A percentile compares a stretch with the other conserved stretches of the same genome.
Evolutionary conservation across 2,329 filamentous ascomycete species (phyloP).

Genomic region (Colletotrichum echinochloae): DNA sequence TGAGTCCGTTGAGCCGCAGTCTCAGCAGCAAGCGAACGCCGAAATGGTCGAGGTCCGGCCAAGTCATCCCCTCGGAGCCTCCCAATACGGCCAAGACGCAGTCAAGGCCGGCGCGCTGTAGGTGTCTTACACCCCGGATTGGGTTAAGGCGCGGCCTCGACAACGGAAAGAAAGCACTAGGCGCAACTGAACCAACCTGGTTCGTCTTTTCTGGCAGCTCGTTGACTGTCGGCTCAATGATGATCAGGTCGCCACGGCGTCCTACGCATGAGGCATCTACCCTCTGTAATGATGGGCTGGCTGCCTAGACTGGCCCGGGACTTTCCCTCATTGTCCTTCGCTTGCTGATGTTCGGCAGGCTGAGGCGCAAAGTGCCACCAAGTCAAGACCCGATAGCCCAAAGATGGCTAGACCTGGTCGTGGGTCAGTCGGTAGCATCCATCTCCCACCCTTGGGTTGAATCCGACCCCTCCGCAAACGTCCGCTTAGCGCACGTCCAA

Average conservation of each 20-base stretch:
- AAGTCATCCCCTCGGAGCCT: not conserved
- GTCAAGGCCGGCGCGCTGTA: conserved; percentile 1
- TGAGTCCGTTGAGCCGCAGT: not conserved
- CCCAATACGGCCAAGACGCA: conserved; percentile 13
- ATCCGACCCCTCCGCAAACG: conserved; percentile 28
- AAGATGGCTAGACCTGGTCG: conserved; percentile 14
- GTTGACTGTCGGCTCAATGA: not conserved
- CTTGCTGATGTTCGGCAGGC: not conserved
- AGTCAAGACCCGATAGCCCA: not conserved
- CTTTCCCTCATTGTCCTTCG: not conserved
- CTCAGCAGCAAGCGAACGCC: not conserved
- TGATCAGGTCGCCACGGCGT: conserved; percentile 6
- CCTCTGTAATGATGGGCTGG: conserved; percentile 2
- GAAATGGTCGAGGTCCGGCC: not conserved
- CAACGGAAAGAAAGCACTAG: conserved; percentile 1
- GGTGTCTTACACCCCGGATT: conserved; percentile 33
- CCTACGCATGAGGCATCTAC: conserved; percentile 11
- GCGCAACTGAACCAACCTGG: not conserved
- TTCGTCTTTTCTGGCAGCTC: conserved; percentile 5
- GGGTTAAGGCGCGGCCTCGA: conserved; percentile 6
- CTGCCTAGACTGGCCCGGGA: conserved; percentile 10
- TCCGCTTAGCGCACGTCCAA: not conserved
- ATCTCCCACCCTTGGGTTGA: not conserved
- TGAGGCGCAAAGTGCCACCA: conserved; percentile 11
- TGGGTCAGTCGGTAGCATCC: conserved; percentile 24